Evolutionary conservation across 179 eudicot genomes (phyloP).

Genomic region (Carnegiea gigantea): DNA sequence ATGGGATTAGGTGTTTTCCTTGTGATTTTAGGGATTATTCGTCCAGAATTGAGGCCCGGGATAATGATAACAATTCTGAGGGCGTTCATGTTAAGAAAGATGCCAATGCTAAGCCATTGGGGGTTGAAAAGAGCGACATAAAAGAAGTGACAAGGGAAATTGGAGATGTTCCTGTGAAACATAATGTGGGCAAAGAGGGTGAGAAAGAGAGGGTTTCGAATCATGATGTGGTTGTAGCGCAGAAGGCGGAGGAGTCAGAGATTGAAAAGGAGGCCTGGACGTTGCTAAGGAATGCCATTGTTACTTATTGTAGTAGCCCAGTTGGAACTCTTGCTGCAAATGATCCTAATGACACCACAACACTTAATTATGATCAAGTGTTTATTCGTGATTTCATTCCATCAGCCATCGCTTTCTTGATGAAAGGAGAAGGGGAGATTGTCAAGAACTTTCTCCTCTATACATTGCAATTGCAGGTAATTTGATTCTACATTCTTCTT

Average conservation of each 20-base stretch:
- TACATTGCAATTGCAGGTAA: constrained; percentile 88
- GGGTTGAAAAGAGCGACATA: not conserved
- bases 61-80: constrained; percentile 51
- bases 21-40: constrained; percentile 46
- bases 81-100: constrained; percentile 57
- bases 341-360: constrained; percentile 75
- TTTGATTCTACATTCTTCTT: not conserved
- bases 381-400: constrained; percentile 96
- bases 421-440: constrained; percentile 94
- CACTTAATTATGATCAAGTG: constrained; percentile 88
- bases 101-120: constrained; percentile 28
- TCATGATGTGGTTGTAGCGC: constrained; percentile 19
- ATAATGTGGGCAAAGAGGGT: constrained; percentile 20
- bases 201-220: constrained; percentile 25
- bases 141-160: constrained; percentile 14
- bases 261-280: constrained; percentile 88
- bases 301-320: constrained; percentile 76
- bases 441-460: constrained; percentile 92
- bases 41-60: constrained; percentile 41
- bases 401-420: constrained; percentile 91
- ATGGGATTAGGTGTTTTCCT: constrained; percentile 28
- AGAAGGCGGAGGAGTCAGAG: constrained; percentile 52
- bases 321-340: constrained; percentile 91
- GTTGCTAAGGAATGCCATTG: constrained; percentile 67
- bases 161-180: constrained; percentile 23